phyloP scores from a whole-genome alignment of 2,329 filamentous ascomycete species.

The Penicillium sp. region DNA sequence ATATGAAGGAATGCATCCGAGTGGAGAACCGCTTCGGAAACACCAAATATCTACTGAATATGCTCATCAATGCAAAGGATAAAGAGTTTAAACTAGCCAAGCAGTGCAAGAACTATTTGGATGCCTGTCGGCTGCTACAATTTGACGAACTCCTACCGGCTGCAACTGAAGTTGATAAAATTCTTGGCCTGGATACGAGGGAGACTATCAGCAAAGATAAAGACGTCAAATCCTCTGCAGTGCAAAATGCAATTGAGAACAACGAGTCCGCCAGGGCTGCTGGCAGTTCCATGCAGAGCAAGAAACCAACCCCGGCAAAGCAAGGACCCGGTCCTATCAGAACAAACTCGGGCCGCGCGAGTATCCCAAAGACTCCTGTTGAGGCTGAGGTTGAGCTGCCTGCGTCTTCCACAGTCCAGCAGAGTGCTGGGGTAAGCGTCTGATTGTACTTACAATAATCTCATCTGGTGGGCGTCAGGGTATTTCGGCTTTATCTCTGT shows the following conservation, averaged over 20 bases:
- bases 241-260: constrained; percentile 31
- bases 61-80: constrained; percentile 79
- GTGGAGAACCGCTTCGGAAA: constrained; percentile 86
- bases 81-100: constrained; percentile 60
- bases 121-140: constrained; percentile 62
- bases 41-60: constrained; percentile 83
- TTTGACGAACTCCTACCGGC: constrained; percentile 60
- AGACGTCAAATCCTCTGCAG: constrained; percentile 22
- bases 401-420: constrained; percentile 14
- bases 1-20: constrained; percentile 67
- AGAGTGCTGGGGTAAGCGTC: constrained; percentile 11
- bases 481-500: neutral
- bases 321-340: constrained; percentile 31
- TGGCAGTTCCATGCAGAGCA: constrained; percentile 17
- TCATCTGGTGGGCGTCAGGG: constrained; percentile 3
- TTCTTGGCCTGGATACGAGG: constrained; percentile 39
- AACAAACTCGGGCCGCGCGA: constrained; percentile 21
- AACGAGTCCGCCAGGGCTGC: constrained; percentile 34
- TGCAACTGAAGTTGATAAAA: constrained; percentile 63
- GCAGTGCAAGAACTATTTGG: constrained; percentile 65
- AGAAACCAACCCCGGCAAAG: constrained; percentile 3
- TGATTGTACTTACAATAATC: constrained; percentile 1
- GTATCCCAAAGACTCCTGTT: constrained; percentile 21
- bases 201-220: constrained; percentile 19
- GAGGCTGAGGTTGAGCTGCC: constrained; percentile 22